A percentile compares a stretch with the other conserved stretches of the same genome.
phyloP scores from a whole-genome alignment of 192 early-diverging fungal species.

The Linnemannia elongata region DNA sequence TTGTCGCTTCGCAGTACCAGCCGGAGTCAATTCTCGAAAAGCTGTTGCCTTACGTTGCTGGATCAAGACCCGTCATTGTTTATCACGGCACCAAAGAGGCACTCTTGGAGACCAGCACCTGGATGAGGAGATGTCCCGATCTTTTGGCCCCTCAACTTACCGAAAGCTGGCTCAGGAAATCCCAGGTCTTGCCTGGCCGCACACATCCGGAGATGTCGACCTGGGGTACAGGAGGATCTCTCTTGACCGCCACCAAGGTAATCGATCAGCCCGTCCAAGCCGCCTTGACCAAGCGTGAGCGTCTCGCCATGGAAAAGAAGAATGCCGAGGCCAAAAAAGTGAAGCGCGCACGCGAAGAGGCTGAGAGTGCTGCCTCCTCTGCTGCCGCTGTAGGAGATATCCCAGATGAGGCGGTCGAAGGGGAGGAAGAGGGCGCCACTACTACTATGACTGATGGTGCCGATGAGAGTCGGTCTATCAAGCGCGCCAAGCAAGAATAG shows the following conservation, averaged over 20 bases:
- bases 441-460: background rate
- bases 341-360: conserved; percentile 40
- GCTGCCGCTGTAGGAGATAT: background rate
- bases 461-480: background rate
- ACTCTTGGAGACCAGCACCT: conserved; percentile 70
- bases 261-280: conserved; percentile 59
- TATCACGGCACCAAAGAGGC: conserved; percentile 81
- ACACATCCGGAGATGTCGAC: conserved; percentile 87
- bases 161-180: conserved; percentile 93
- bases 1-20: conserved; percentile 86
- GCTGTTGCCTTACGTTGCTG: conserved; percentile 81
- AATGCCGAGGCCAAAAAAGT: conserved; percentile 49
- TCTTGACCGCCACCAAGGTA: conserved; percentile 75
- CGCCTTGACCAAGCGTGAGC: conserved; percentile 48
- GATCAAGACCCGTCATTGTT: conserved; percentile 87
- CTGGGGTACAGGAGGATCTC: conserved; percentile 77
- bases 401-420: background rate
- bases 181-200: conserved; percentile 84
- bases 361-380: conserved; percentile 1
- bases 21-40: conserved; percentile 78
- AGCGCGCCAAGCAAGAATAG: conserved; percentile 18
- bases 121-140: conserved; percentile 76
- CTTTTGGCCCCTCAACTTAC: conserved; percentile 89
- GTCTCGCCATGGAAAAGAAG: conserved; percentile 43
- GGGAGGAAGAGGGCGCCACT: background rate